Conservation (phyloP, 208 protist species). For the Leishmania braziliensis region DNA sequence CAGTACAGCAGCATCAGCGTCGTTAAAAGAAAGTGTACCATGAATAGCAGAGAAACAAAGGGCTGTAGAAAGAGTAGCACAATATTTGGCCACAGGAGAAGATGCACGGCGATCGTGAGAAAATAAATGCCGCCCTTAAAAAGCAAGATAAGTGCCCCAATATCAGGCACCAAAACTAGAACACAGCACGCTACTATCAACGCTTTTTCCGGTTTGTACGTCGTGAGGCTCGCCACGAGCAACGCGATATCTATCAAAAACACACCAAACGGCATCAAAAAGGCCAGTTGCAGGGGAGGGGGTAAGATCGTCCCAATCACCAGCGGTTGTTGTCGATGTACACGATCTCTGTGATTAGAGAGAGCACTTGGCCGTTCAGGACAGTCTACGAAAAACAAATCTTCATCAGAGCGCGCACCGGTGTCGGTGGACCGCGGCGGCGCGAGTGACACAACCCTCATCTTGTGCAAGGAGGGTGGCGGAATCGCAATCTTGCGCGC, state of each 20-base stretch:
- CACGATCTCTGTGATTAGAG: conserved; percentile 11
- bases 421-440: conserved; percentile 18
- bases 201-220: conserved; percentile 31
- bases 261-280: conserved; percentile 48
- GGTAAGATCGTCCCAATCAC: conserved; percentile 56
- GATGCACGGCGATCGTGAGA: conserved; percentile 55
- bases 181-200: conserved; percentile 49
- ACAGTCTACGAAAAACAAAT: conserved; percentile 41
- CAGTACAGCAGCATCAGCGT: conserved; percentile 64
- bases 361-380: conserved; percentile 13
- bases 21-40: conserved; percentile 61
- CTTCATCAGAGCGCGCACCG: conserved; percentile 5
- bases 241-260: conserved; percentile 66
- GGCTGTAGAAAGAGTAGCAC: conserved; percentile 59
- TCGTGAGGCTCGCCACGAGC: conserved; percentile 45
- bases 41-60: conserved; percentile 60
- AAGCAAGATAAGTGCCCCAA: conserved; percentile 47
- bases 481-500: conserved; percentile 53
- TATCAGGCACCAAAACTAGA: conserved; percentile 53
- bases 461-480: conserved; percentile 32
- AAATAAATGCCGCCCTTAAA: conserved; percentile 51
- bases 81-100: conserved; percentile 62
- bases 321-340: conserved; percentile 19
- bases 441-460: conserved; percentile 63
- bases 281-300: conserved; percentile 36